phyloP scores from a whole-genome alignment of 441 rosid species.

The Gossypium lobatum region DNA sequence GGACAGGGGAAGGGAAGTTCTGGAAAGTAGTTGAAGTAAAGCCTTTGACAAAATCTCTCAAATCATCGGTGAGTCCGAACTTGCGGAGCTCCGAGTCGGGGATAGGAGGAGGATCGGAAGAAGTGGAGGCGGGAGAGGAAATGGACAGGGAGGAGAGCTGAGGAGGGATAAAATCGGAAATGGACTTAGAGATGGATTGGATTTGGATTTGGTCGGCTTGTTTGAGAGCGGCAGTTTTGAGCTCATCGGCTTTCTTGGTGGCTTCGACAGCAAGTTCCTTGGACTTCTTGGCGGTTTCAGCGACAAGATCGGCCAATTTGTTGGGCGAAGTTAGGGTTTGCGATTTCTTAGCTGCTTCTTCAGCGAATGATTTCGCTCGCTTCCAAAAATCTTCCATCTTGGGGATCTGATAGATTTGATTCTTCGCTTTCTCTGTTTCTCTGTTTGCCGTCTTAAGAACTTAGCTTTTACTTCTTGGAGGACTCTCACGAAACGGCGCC shows the following conservation, averaged over 20 bases:
- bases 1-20: conserved; percentile 43
- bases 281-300: conserved; percentile 62
- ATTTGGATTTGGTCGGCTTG: conserved; percentile 70
- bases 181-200: conserved; percentile 41
- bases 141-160: conserved; percentile 46
- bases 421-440: background rate
- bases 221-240: conserved; percentile 52
- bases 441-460: background rate
- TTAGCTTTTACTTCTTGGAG: background rate
- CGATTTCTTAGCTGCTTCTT: conserved; percentile 79
- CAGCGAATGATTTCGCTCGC: conserved; percentile 69
- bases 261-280: conserved; percentile 74
- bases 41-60: conserved; percentile 55
- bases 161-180: conserved; percentile 58
- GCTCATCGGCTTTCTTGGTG: conserved; percentile 63
- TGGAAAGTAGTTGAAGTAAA: conserved; percentile 52
- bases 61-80: conserved; percentile 59
- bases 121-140: conserved; percentile 22
- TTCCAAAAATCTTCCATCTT: conserved; percentile 81
- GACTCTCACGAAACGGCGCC: background rate
- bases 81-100: conserved; percentile 37
- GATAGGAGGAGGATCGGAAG: conserved; percentile 24
- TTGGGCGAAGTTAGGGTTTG: conserved; percentile 52
- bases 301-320: conserved; percentile 53
- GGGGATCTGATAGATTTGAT: background rate